Percentiles rank a stretch among this genome's conserved stretches.
Conservation (phyloP, 169 alveolate genomes). For the Cardiosporidium cionae region DNA sequence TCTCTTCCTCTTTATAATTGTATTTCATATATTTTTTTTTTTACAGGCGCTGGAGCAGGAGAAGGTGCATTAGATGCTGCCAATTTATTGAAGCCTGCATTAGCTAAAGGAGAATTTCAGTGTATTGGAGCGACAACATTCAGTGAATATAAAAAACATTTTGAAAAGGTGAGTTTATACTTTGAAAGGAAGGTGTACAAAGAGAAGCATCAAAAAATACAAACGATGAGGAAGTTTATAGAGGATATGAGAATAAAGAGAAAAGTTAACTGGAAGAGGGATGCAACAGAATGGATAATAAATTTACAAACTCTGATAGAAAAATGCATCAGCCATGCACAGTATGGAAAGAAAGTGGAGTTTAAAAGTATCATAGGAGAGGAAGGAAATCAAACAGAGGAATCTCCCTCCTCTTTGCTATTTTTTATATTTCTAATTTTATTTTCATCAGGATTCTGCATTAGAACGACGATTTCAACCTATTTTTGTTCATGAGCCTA, state of each 20-base stretch:
- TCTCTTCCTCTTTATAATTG: not conserved
- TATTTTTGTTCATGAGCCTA: conserved; percentile 67
- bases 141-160: conserved; percentile 69
- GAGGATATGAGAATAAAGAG: not conserved
- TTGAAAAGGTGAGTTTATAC: conserved; percentile 50
- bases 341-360: too few relatives aligned
- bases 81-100: conserved; percentile 71
- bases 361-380: too few relatives aligned
- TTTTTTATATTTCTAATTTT: not conserved
- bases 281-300: too few relatives aligned
- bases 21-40: not conserved
- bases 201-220: not conserved
- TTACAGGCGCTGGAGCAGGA: conserved; percentile 40
- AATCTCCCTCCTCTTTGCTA: too few relatives aligned
- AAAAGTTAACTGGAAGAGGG: too few relatives aligned
- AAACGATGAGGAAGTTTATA: not conserved
- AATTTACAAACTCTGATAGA: too few relatives aligned
- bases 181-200: not conserved
- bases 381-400: too few relatives aligned
- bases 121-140: conserved; percentile 80
- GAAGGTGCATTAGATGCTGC: conserved; percentile 83
- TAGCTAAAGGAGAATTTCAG: conserved; percentile 75
- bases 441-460: conserved; percentile 71
- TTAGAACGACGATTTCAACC: conserved; percentile 80
- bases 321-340: too few relatives aligned